Evolutionary conservation across 2,329 filamentous ascomycete species (phyloP).

Genomic region (Curvularia lunata): DNA sequence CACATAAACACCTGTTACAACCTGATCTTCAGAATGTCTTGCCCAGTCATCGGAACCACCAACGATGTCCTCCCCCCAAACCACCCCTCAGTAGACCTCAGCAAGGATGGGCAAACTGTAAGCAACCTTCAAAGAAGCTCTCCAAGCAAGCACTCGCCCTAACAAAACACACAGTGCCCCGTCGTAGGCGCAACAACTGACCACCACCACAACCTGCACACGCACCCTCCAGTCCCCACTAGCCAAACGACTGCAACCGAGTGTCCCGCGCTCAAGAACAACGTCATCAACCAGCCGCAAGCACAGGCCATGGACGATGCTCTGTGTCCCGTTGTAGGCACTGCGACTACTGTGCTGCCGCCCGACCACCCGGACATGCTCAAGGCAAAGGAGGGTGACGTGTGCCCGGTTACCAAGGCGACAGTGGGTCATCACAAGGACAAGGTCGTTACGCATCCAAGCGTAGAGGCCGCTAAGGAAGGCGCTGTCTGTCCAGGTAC

Average conservation of each 20-base stretch:
- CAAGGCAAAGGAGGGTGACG: constrained; percentile 47
- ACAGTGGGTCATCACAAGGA: constrained; percentile 52
- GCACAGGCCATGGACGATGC: constrained; percentile 51
- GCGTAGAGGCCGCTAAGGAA: constrained; percentile 47
- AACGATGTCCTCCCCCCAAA: constrained; percentile 54
- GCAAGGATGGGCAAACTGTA: constrained; percentile 48
- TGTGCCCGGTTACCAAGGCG: constrained; percentile 55
- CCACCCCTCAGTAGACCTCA: constrained; percentile 50
- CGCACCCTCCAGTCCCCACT: constrained; percentile 49
- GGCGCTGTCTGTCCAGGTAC: constrained; percentile 50
- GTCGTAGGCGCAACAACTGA: constrained; percentile 54
- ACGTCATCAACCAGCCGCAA: constrained; percentile 45
- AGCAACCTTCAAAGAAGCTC: not conserved
- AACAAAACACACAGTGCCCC: constrained; percentile 45
- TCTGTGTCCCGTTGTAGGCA: constrained; percentile 54
- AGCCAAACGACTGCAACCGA: constrained; percentile 41
- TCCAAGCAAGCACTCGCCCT: not conserved
- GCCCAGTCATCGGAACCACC: constrained; percentile 52
- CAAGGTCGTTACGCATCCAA: constrained; percentile 52
- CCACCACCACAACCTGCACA: constrained; percentile 54
- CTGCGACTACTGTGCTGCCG: constrained; percentile 51
- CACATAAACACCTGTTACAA: not conserved
- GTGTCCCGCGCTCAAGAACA: constrained; percentile 53
- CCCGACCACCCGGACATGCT: constrained; percentile 52
- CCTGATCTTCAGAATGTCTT: constrained; percentile 27